Evolutionary conservation across 2,329 filamentous ascomycete species (phyloP), one percentile per base, ranked within the genome.

Genomic region (Aspergillus terreus): DNA sequence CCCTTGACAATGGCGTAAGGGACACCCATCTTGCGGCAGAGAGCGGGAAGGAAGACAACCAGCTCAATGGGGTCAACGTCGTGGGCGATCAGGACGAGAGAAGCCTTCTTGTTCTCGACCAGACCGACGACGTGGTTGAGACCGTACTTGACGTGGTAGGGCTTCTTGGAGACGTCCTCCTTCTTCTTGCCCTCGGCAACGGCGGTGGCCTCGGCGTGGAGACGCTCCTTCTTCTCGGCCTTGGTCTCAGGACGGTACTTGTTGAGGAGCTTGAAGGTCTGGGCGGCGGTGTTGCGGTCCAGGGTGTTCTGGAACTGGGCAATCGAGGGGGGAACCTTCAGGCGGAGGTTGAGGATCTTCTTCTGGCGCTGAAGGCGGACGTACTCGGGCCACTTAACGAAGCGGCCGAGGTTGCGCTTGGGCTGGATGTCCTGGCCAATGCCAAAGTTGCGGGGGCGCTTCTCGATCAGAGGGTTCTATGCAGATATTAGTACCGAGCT

Each of bases 231-330:
- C 90, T 99, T 99, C 87, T 97, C 92, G 69, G 83, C 81, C 87
- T 96, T 97, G 78, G 90, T 95, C 85, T 99, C 94, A 65, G 94
- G 94, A 70, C 92, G 91, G 88, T 99, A 99, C 85, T 99, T 99
- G 89, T 96, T 95, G 74, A 99, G 89, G 74, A 99, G 87, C 86
- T 97, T 97, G 85, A 99, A 94, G 63, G 90, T 83, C 82, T 97
- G 92, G 69, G 91, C 89, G 66, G 95, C 95, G 64, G 92, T 89
- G 85, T 95, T 95, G 80, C 89, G 88, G 85, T 95, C 90, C 70
- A 97, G 88, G 68, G 95, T 91, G 78, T 92, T 88, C 82, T 91
- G 87, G 87, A 97, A 99, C 83, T 99, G 94, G 67, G 92, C 86
- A 69, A 99, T 91, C 68, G 92, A 87, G 72, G 95, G 94, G 60